Evolutionary conservation across 208 protist genomes (phyloP), one percentile per base, ranked within the genome.

Genomic region (Tetramitus jugosus): DNA sequence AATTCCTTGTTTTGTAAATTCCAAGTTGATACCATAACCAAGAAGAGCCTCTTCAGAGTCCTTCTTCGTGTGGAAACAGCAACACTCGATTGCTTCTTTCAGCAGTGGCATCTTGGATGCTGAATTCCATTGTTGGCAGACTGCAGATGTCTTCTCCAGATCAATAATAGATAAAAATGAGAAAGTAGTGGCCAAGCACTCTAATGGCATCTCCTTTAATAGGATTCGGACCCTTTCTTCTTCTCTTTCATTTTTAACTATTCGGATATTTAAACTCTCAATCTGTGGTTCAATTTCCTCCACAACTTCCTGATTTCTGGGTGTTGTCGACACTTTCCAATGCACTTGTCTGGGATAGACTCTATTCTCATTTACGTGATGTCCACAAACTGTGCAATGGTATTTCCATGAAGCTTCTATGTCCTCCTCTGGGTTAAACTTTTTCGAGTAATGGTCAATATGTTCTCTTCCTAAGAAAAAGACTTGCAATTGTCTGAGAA

Each of bases 401-500:
- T 29, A 46, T 26, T 29, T 13, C 49, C 14, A 31, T 29, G 39
- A 29, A 3, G 4, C 7, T 20, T 13, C 3, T 3, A 71, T 46
- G 35, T n/a, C 35, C 49, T 71, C 8, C 39, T 71, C 31, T 29
- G 49, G 56, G 6, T 79, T 56, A 13, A 80, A 29, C 13, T 64
- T n/a, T 8, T 82, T 46, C 13, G 26, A 2, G n/a, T 71, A 17
- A 2, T 49, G 10, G 8, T 49, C 64, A 6, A 35, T 39, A 3
- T 56, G 13, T 2, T 39, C 29, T 79, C 20, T 40, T 7, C 3
- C 39, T 2, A 79, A 80, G 3, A 81, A 60, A 80, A 80, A 75
- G 2, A 40, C 6, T 78, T 86, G 83, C 2, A 86, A 64, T 61
- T 86, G 83, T n/a, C 85, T 40, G 13, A 86, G 45, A 20, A 86